These are phyloP conservation scores for Jatropha curcas DNA, from an alignment of 345 rosid genomes.

Conservation along the genomic window DNA sequence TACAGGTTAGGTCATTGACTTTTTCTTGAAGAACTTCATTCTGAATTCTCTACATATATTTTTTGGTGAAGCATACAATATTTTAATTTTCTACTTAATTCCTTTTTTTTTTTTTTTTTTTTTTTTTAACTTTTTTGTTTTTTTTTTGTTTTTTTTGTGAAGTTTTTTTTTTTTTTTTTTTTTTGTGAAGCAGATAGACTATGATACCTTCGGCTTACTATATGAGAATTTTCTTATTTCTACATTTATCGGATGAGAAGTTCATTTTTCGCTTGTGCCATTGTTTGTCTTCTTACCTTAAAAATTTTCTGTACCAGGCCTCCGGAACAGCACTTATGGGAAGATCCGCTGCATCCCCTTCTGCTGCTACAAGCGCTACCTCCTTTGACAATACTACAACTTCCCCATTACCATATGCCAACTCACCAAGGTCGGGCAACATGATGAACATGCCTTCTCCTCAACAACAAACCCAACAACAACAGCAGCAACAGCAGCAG, in stretches of 20 bases:
- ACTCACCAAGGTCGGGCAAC: constrained; percentile 82
- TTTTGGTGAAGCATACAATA: no score
- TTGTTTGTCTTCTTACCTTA: constrained; percentile 17
- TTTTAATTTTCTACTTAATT: no score
- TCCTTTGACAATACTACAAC: constrained; percentile 71
- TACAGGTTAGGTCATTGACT: constrained; percentile 58
- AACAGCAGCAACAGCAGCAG: constrained; percentile 56
- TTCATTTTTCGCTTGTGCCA: constrained; percentile 5
- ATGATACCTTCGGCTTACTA: neutral
- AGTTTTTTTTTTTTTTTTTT: no score
- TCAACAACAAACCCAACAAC: constrained; percentile 72
- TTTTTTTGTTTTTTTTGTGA: no score
- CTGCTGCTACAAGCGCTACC: constrained; percentile 48
- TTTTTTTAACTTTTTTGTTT: no score
- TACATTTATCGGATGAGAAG: constrained; percentile 1
- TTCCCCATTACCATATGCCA: constrained; percentile 86
- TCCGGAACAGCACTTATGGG: constrained; percentile 73
- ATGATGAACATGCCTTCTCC: constrained; percentile 88
- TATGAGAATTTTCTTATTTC: neutral
- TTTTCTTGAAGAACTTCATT: neutral
- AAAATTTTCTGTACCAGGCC: constrained; percentile 41
- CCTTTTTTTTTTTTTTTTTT: no score
- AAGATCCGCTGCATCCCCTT: constrained; percentile 90
- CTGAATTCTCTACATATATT: neutral
- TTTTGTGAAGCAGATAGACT: neutral